Base-by-base conservation (phyloP, 1,139 yeast genomes). In the Kurtzmaniella quercitrusa region DNA sequence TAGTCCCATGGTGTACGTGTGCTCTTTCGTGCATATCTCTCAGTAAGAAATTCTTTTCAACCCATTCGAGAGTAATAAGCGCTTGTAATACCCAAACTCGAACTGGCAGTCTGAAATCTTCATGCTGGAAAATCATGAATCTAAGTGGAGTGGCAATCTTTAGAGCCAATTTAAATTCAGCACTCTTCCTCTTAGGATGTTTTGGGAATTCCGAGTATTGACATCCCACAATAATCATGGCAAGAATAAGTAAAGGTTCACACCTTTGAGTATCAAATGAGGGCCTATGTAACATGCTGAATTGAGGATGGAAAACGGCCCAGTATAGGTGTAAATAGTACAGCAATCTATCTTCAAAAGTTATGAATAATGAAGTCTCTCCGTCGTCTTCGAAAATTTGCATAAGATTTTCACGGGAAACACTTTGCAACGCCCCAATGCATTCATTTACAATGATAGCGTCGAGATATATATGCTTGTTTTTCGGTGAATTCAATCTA, bases 1-100 rank as follows among this genome's bases (percentile, higher is more conserved):
- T 81, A 0, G 90, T 77, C 1, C 90, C 93, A 56, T 85, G 90
- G 55, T 86, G 93, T 10, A 86, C 66, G 55, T 81, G 86, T 0
- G 87, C 87, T 40, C 95, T 60, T 57, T 85, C 94, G 56, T 86
- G 94, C 53, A 83, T 63, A 33, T 66, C 65, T 48, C 87, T 65
- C 48, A 75, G 65, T 41, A 82, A 63, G 52, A 82, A 77, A 41
- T 82, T 73, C 58, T 85, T 83, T 54, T 87, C 95, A 53, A 75
- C 80, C 56, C 78, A 74, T 56, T 85, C 91, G 31, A 85, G 60
- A 44, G 85, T 56, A 43, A 82, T 65, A 41, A 85, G 65, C 41
- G 85, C 70, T 55, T 85, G 93, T 40, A 85, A 68, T 2, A 85
- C 75, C 85, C 89, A 84, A 7, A 82, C 65, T 47, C 73, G 68